Base-by-base conservation (phyloP, 2,329 filamentous ascomycete species). In the Sclerotinia spermophila region DNA sequence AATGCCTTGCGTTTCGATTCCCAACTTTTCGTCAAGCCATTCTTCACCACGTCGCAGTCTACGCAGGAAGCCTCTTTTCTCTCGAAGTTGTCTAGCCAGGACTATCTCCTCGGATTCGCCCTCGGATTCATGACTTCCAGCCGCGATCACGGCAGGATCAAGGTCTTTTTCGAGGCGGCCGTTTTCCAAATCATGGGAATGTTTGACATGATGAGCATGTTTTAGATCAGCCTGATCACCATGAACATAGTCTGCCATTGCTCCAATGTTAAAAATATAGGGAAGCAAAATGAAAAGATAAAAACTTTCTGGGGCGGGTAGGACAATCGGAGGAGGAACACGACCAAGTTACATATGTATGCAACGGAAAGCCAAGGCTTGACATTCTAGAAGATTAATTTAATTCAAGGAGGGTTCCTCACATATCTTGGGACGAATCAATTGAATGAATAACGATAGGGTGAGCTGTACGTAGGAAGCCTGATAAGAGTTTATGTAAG, bases 1-100 rank as follows among this genome's bases (percentile, higher is more conserved):
- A 42, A 84, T 82, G 33, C 83, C 83, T 71, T 83, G 82, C 5
- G 81, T 82, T 74, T 85, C 83, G 64, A 84, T 81, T 33, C 82
- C 82, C 71, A 84, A 77, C 74, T 82, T 83, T 59, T 76, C 76
- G 74, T 84, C 83, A 60, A 84, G 78, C 75, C 79, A 79, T 58
- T 80, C 78, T 72, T 84, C 83, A 56, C 79, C 76, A 44, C 72
- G 67, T 42, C 80, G 77, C 69, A 84, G 70, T 8, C 17, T 72
- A 15, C 72, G 67, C 45, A 79, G 62, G 59, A 78, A 64, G 8
- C 74, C 74, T 35, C 67, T 72, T 15, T 72, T 69, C 24, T 75
- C 55, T 56, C 74, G 76, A 11, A 78, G 72, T 35, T 78, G 71
- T 55, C 72, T 70, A 6, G 77, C 77, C 21, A 71, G 59, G 53